Evolutionary conservation across 2,329 filamentous ascomycete genomes (phyloP).

Genomic region (Fusarium devonianum): DNA sequence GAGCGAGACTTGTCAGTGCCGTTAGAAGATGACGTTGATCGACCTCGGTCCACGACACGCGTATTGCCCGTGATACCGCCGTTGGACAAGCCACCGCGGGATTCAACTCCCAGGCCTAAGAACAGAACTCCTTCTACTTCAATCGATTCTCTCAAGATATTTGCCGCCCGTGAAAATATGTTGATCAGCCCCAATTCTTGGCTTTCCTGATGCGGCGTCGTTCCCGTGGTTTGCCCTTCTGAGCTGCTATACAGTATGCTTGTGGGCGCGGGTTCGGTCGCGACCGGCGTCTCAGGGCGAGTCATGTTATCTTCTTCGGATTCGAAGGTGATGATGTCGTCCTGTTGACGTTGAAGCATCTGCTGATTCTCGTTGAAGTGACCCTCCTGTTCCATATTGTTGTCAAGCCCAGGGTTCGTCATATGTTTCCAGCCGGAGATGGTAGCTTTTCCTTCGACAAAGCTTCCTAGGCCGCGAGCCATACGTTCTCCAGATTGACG

Average conservation of each 20-base stretch:
- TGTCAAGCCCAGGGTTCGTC: slow-evolving; percentile 7
- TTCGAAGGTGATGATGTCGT: neutral
- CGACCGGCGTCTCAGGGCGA: neutral
- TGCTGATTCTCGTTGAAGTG: slow-evolving; percentile 19
- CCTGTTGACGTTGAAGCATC: slow-evolving; percentile 10
- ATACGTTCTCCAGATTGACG: slow-evolving; percentile 47
- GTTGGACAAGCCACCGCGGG: slow-evolving; percentile 14
- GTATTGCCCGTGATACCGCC: neutral
- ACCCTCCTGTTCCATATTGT: slow-evolving; percentile 14
- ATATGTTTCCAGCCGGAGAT: slow-evolving; percentile 31
- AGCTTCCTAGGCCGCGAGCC: slow-evolving; percentile 49
- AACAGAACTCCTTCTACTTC: slow-evolving; percentile 49
- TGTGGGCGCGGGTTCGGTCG: neutral
- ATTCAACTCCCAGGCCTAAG: slow-evolving; percentile 45
- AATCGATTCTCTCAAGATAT: slow-evolving; percentile 52
- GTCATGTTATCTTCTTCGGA: too few species aligned
- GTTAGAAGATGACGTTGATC: slow-evolving; percentile 13
- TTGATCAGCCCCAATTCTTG: neutral
- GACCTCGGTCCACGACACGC: neutral
- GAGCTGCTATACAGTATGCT: neutral
- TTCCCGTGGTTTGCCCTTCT: neutral
- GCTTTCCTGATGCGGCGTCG: neutral
- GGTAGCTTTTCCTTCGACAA: slow-evolving; percentile 47
- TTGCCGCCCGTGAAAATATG: slow-evolving; percentile 54
- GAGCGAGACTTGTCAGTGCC: neutral